phyloP scores from a whole-genome alignment of 495 filamentous ascomycete species.

The Parathielavia appendiculata region DNA sequence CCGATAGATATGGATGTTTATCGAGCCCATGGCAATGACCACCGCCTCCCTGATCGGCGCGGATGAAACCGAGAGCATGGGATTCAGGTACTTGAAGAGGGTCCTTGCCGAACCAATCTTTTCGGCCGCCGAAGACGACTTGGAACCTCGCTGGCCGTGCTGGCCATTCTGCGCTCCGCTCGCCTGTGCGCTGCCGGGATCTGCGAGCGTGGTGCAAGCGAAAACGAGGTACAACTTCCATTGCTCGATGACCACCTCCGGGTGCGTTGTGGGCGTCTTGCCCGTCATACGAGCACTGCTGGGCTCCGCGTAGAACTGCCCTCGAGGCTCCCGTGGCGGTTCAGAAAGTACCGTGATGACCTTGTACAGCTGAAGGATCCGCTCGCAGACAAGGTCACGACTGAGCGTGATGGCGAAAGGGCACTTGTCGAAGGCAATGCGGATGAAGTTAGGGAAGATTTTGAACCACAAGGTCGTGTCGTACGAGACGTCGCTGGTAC shows the following conservation, averaged over 20 bases:
- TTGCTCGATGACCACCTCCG: slow-evolving; percentile 88
- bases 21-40: slow-evolving; percentile 87
- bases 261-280: slow-evolving; percentile 64
- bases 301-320: slow-evolving; percentile 41
- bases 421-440: slow-evolving; percentile 85
- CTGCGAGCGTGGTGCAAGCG: slow-evolving; percentile 91
- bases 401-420: slow-evolving; percentile 85
- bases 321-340: slow-evolving; percentile 53
- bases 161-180: slow-evolving; percentile 58
- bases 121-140: slow-evolving; percentile 62
- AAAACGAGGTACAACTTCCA: slow-evolving; percentile 99
- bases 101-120: slow-evolving; percentile 83
- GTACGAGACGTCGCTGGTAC: slow-evolving; percentile 91
- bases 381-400: slow-evolving; percentile 83
- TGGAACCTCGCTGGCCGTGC: slow-evolving; percentile 80
- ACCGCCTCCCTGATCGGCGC: slow-evolving; percentile 79
- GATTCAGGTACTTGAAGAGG: slow-evolving; percentile 86
- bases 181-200: slow-evolving; percentile 64
- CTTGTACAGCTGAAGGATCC: slow-evolving; percentile 87
- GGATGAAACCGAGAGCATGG: slow-evolving; percentile 71
- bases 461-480: slow-evolving; percentile 96
- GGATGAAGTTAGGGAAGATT: slow-evolving; percentile 91
- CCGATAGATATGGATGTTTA: slow-evolving; percentile 92
- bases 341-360: slow-evolving; percentile 74
- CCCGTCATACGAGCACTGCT: slow-evolving; percentile 44